Conservation (phyloP, 139 green algal genomes). For the Micractinium conductrix region DNA sequence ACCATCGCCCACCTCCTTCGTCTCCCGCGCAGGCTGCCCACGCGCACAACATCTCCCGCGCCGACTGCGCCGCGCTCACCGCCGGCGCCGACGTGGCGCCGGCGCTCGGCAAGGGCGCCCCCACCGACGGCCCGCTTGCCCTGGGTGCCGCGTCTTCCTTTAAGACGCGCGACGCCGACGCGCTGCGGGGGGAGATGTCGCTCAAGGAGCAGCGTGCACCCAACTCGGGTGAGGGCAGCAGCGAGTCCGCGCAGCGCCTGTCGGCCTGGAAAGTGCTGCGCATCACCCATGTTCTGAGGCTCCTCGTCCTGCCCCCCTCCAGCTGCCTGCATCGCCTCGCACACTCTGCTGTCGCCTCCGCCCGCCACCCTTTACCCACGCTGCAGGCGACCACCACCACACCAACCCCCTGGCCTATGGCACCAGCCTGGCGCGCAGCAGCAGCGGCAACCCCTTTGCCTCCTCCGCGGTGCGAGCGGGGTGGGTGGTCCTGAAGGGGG, state of each 20-base stretch:
- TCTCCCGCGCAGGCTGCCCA: constrained; percentile 6
- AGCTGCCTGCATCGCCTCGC: too few species aligned
- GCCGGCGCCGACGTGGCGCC: not conserved
- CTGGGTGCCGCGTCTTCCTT: constrained; percentile 18
- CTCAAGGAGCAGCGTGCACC: constrained; percentile 11
- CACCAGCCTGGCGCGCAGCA: constrained; percentile 11
- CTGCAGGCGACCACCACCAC: too few species aligned
- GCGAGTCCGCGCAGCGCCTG: too few species aligned
- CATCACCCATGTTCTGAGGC: too few species aligned
- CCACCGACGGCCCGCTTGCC: constrained; percentile 16
- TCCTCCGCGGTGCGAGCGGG: too few species aligned
- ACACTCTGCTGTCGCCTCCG: too few species aligned
- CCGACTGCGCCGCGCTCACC: not conserved
- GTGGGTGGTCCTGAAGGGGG: too few species aligned
- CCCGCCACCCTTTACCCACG: too few species aligned
- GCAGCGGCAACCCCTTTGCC: constrained; percentile 31
- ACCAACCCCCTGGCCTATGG: constrained; percentile 4
- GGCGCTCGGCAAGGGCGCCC: not conserved
- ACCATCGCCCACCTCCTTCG: not conserved
- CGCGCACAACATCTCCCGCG: constrained; percentile 14
- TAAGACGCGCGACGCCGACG: constrained; percentile 1
- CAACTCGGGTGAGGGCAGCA: too few species aligned
- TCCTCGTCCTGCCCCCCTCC: too few species aligned
- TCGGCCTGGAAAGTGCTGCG: too few species aligned
- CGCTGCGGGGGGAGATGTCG: not conserved